Evolutionary conservation across 73 alveolate genomes (phyloP).

Genomic region (Paramecium octaurelia): DNA sequence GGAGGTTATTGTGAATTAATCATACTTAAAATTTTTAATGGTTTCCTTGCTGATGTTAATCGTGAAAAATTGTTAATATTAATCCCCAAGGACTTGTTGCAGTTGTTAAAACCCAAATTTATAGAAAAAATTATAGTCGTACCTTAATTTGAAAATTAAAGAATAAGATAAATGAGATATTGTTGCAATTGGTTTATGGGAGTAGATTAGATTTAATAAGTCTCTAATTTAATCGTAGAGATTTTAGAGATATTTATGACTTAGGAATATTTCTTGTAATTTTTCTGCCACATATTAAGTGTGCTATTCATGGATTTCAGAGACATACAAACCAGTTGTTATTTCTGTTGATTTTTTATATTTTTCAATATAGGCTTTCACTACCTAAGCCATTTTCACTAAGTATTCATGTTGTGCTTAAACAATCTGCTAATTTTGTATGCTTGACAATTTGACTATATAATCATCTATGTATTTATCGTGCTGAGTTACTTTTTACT

Average conservation of each 20-base stretch:
- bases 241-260: neutral
- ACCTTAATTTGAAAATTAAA: neutral
- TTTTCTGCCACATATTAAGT: slow-evolving; percentile 3
- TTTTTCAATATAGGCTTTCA: neutral
- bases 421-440: neutral
- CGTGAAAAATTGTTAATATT: neutral
- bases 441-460: neutral
- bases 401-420: neutral
- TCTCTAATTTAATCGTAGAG: neutral
- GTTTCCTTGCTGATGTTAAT: neutral
- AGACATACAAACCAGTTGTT: neutral
- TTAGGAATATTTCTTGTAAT: neutral
- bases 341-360: neutral
- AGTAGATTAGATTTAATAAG: neutral
- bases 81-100: neutral
- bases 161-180: neutral
- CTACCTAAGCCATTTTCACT: neutral
- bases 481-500: neutral
- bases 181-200: neutral
- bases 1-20: neutral
- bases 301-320: slow-evolving; percentile 31
- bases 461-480: neutral
- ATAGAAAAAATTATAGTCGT: neutral
- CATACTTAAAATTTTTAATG: neutral
- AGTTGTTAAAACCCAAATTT: neutral